A percentile compares a stretch with the other conserved stretches of the same genome.
Conservation (phyloP, 495 filamentous ascomycete genomes). For the Chaetomidium leptoderma region DNA sequence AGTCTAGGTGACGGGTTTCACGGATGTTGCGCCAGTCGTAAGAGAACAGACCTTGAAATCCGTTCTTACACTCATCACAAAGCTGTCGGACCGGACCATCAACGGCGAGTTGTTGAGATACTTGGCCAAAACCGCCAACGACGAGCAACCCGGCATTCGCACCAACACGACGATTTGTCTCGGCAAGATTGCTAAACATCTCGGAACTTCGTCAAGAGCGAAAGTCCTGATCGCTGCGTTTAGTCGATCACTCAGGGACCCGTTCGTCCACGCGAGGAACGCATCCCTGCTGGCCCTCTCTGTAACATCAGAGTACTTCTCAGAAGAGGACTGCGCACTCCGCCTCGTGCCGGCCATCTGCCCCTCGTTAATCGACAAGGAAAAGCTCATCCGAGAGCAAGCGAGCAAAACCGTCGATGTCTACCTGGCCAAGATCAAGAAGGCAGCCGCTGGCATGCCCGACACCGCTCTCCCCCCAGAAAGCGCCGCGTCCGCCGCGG, state of each 20-base stretch:
- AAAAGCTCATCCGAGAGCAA: constrained; percentile 88
- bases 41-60: constrained; percentile 95
- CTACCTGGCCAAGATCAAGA: constrained; percentile 80
- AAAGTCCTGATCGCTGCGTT: constrained; percentile 95
- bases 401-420: constrained; percentile 84
- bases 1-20: constrained; percentile 74
- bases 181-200: constrained; percentile 87
- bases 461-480: constrained; percentile 61
- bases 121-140: constrained; percentile 92
- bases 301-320: constrained; percentile 81
- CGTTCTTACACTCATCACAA: constrained; percentile 75
- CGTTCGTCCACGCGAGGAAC: constrained; percentile 88
- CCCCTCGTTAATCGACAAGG: constrained; percentile 75
- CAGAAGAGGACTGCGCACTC: constrained; percentile 81
- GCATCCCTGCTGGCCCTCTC: constrained; percentile 80
- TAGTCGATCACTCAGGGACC: constrained; percentile 79
- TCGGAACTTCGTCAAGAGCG: constrained; percentile 69
- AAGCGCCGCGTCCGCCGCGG: constrained; percentile 42
- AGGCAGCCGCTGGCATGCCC: constrained; percentile 70
- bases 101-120: constrained; percentile 91
- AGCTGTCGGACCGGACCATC: constrained; percentile 85
- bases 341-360: constrained; percentile 80
- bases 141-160: constrained; percentile 94
- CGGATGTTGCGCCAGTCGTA: constrained; percentile 83
- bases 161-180: constrained; percentile 98